These are phyloP conservation scores for Insectozyma bohioensis DNA, from an alignment of 1,139 yeast genomes.

Conservation along the genomic window DNA sequence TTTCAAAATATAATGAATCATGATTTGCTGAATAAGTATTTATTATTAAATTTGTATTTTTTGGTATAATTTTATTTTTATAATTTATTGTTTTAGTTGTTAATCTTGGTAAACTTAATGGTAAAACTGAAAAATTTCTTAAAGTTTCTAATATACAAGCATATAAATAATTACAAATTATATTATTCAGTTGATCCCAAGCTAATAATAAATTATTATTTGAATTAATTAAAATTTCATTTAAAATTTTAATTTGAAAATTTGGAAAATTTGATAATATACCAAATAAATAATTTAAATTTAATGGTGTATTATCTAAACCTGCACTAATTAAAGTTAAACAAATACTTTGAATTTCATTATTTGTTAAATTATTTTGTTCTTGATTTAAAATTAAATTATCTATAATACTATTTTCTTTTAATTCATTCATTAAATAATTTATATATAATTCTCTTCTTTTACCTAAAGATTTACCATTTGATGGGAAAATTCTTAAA, in stretches of 20 bases:
- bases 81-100: constrained; percentile 51
- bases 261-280: constrained; percentile 52
- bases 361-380: constrained; percentile 20
- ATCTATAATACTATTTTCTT: constrained; percentile 43
- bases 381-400: constrained; percentile 26
- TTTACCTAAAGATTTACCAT: constrained; percentile 26
- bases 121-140: constrained; percentile 64
- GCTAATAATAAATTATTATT: constrained; percentile 36
- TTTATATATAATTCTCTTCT: constrained; percentile 59
- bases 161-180: constrained; percentile 45
- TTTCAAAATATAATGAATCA: constrained; percentile 46
- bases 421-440: constrained; percentile 22
- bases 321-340: constrained; percentile 82
- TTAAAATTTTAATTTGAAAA: constrained; percentile 44
- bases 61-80: constrained; percentile 46
- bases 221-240: constrained; percentile 31
- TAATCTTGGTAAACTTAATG: constrained; percentile 63
- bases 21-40: constrained; percentile 74
- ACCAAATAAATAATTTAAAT: constrained; percentile 60
- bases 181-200: constrained; percentile 44
- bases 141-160: constrained; percentile 67
- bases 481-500: constrained; percentile 34
- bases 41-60: constrained; percentile 57
- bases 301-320: constrained; percentile 68
- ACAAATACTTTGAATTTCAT: constrained; percentile 62